Evolutionary conservation across 2,329 filamentous ascomycete species (phyloP), one percentile per base, ranked within the genome.

Genomic region (Teratosphaeria destructans): DNA sequence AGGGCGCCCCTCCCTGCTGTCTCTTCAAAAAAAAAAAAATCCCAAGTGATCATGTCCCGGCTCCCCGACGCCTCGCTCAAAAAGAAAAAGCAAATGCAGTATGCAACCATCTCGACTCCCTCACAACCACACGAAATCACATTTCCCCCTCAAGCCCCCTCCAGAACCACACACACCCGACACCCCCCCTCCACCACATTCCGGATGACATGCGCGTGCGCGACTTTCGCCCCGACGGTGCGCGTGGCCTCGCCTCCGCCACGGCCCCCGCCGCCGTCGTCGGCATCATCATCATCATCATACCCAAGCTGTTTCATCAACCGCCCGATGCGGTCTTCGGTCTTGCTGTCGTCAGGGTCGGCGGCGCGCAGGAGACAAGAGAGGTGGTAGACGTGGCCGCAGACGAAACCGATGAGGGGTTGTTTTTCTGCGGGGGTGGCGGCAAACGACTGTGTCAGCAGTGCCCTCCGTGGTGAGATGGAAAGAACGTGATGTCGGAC

Each of bases 161-260:
- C 59, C n/a, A 57, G 61, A 29, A 63, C 34, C 5, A 61, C 27
- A 54, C 61, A 64, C 39, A 58, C 52, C 34, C 64, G 60, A 59
- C 70, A 72, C n/a, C 68, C 69, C 34, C 66, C 66, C 35, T 64
- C 49, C 2, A 93, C 80, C 62, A 84, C 84, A 67, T 92, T 88
- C 65, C 85, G 81, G 61, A 96, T 75, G 58, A 96, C 72, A 63
- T 90, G 82, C 47, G 92, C 91, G 70, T 90, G 89, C 64, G 89
- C 94, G 32, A 96, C 90, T 74, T 96, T 96, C 34, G 87, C 84
- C 0, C 90, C 89, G 6, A 97, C 85, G 57, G 87, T 89, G 59
- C 86, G 80, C 7, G 82, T 66, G 27, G 62, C 59, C 57, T 67
- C 66, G 5, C 75, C 76, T 26, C 16, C 37, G 14, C 5, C 37